Percentiles rank a stretch among this genome's conserved stretches.
Evolutionary conservation across 164 flowering plant genomes (phyloP).

Genomic region (Kingdonia uniflora): DNA sequence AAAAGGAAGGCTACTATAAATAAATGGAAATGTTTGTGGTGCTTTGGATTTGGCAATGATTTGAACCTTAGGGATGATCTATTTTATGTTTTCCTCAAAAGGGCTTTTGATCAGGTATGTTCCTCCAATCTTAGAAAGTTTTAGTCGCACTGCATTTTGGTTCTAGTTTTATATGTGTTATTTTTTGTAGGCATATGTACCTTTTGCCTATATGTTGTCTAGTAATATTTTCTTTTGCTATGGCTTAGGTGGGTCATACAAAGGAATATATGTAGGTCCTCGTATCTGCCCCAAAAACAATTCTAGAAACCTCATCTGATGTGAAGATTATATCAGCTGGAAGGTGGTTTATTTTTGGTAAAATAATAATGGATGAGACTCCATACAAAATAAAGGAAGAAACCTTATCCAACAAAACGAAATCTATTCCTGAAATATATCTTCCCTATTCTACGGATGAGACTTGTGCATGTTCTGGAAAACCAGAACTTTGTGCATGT

Average conservation of each 20-base stretch:
- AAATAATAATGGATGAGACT: no score
- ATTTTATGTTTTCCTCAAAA: no score
- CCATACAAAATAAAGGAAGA: no score
- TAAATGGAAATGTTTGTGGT: no score
- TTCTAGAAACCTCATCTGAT: conserved; percentile 74
- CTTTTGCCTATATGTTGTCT: neutral
- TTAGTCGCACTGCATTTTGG: neutral
- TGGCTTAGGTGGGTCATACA: conserved; percentile 86
- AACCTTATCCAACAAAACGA: no score
- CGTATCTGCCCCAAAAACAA: no score
- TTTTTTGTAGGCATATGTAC: neutral
- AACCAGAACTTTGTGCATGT: conserved; percentile 39
- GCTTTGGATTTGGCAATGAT: no score
- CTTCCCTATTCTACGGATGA: conserved; percentile 8
- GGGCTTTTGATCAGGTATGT: no score
- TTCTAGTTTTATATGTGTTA: neutral
- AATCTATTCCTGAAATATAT: neutral
- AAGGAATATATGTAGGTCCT: conserved; percentile 95
- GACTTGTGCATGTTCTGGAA: conserved; percentile 19
- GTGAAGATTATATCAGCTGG: conserved; percentile 88
- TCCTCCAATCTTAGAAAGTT: neutral
- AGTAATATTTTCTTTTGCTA: neutral
- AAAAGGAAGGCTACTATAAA: no score
- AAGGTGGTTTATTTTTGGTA: conserved; percentile 98
- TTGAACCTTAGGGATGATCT: no score